Evolutionary conservation across 495 filamentous ascomycete species (phyloP).

Genomic region (Xylaria scruposa): DNA sequence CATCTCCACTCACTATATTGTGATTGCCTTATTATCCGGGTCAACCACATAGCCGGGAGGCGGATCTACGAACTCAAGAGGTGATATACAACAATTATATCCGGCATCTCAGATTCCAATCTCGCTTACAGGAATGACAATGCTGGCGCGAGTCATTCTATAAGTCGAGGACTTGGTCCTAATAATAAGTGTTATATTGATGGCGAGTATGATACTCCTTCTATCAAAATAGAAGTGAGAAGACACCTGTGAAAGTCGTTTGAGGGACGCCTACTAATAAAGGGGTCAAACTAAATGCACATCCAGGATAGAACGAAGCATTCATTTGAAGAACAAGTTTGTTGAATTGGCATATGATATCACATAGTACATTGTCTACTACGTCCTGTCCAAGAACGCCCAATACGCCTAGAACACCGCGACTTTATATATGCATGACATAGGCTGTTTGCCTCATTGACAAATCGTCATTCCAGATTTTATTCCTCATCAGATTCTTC

Average conservation of each 20-base stretch:
- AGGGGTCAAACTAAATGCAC: neutral
- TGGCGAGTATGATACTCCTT: neutral
- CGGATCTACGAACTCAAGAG: neutral
- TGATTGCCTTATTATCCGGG: neutral
- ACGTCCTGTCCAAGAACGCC: conserved; percentile 6
- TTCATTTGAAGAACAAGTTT: neutral
- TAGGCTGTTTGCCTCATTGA: neutral
- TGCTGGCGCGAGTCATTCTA: neutral
- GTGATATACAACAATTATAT: neutral
- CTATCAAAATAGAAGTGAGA: neutral
- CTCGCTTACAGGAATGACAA: neutral
- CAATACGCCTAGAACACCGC: conserved; percentile 6
- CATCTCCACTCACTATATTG: neutral
- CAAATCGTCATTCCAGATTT: neutral
- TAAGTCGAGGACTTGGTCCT: neutral
- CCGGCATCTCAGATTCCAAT: neutral
- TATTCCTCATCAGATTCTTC: conserved; percentile 62
- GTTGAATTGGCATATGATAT: conserved; percentile 20
- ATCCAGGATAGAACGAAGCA: neutral
- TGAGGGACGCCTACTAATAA: neutral
- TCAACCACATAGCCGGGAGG: neutral
- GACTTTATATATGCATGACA: conserved; percentile 14
- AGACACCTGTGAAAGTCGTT: neutral
- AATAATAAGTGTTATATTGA: neutral
- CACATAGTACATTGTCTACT: neutral